phyloP scores from a whole-genome alignment of 345 rosid genomes.

The Hibiscus trionum region DNA sequence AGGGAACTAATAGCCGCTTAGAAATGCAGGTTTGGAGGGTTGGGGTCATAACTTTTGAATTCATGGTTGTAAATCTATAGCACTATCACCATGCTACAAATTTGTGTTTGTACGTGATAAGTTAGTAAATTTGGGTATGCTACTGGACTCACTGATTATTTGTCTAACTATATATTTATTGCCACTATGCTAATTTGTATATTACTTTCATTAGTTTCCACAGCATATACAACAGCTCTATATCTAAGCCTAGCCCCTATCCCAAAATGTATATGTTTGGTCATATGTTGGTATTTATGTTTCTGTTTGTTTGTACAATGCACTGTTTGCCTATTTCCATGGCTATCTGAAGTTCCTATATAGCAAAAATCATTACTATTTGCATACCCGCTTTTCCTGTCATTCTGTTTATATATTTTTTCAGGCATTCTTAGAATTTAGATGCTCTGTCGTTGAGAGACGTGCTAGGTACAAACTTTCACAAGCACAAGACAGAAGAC shows the following conservation, averaged over 20 bases:
- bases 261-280: neutral
- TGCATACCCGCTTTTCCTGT: slow-evolving; percentile 4
- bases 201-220: slow-evolving; percentile 1
- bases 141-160: neutral
- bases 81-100: neutral
- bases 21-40: neutral
- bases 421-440: slow-evolving; percentile 84
- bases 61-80: neutral
- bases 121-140: neutral
- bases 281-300: neutral
- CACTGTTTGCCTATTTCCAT: neutral
- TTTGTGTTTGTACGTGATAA: neutral
- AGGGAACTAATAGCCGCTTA: neutral
- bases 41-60: neutral
- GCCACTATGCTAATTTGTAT: neutral
- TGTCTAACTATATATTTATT: slow-evolving; percentile 1
- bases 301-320: neutral
- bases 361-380: neutral
- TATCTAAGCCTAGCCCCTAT: neutral
- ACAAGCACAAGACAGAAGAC: slow-evolving; percentile 73
- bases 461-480: slow-evolving; percentile 80
- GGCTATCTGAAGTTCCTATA: neutral
- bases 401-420: slow-evolving; percentile 2
- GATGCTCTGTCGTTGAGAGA: slow-evolving; percentile 89
- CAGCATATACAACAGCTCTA: neutral